Evolutionary conservation across 129 eudicot genomes (phyloP).

Genomic region (Arctium lappa): DNA sequence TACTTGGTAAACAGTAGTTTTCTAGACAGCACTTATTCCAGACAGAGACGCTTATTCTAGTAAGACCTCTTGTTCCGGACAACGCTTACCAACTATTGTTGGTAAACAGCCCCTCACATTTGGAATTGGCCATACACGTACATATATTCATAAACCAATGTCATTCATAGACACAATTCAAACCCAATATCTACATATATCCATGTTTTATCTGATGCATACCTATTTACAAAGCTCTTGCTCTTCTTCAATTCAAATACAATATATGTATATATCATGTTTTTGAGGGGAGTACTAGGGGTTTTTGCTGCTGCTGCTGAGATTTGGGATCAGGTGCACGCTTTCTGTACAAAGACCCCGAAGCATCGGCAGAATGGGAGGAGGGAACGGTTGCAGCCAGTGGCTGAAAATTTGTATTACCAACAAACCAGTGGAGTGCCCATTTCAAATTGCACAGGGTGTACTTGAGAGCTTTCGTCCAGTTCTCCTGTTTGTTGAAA

Average conservation of each 20-base stretch:
- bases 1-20: too few relatives aligned
- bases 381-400: conserved; percentile 44
- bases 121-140: neutral
- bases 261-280: neutral
- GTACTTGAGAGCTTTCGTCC: conserved; percentile 99
- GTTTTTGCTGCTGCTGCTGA: neutral
- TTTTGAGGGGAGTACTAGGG: conserved; percentile 16
- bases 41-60: too few relatives aligned
- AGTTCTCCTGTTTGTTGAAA: conserved; percentile 87
- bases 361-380: conserved; percentile 50
- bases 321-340: conserved; percentile 34
- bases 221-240: conserved; percentile 26
- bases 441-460: conserved; percentile 91
- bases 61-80: too few relatives aligned
- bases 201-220: neutral
- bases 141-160: conserved; percentile 1
- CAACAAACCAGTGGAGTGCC: conserved; percentile 98
- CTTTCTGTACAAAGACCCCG: conserved; percentile 48
- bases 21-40: too few relatives aligned
- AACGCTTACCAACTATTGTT: too few relatives aligned
- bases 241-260: neutral
- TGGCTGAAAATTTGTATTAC: conserved; percentile 89
- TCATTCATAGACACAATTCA: neutral
- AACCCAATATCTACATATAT: neutral
- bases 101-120: too few relatives aligned